Evolutionary conservation across 768 basidiomycete genomes (phyloP), one percentile per base, ranked within the genome.

Genomic region (Gloeopeniophorella convolvens): DNA sequence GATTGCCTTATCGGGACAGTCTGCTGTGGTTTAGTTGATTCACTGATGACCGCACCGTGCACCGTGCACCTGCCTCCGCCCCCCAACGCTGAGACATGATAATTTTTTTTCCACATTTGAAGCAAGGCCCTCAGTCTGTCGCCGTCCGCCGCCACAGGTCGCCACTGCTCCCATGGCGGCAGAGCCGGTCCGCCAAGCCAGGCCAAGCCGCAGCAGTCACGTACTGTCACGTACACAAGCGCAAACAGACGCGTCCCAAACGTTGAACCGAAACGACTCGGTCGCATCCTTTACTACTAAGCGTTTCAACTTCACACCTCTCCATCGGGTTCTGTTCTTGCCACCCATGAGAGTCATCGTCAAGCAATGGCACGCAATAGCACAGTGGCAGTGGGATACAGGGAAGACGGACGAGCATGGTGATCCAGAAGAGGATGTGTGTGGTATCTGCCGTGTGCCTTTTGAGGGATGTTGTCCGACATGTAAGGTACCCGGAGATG

Each of bases 401-500:
- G 67, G 70, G 40, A 63, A 61, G 32, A 60, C 51, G 18, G 67
- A 66, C 23, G 74, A 74, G 34, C 79, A 79, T 50, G 78, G 72
- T 33, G 79, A 82, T 42, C 77, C 79, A 32, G 80, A 81, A 32
- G 81, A 74, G 15, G 81, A 82, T 58, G 76, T 82, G 21, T 83
- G 93, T 64, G 93, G 90, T 4, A 94, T 96, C 56, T 95, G 92
- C 66, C 82, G 89, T 23, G 85, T 90, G 2, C 79, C 91, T 0
- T 98, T 83, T 63, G 96, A 99, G 63, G 90, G 89, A 0, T 93
- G 91, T 60, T 98, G 95, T 70, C 92, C 96, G 10, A 79, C 84
- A 3, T 99, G 96, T 70, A 97, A 95, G 67, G 79, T 94, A 61
- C 96, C 96, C 0, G 96, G 96, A 13, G 96, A 98, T 57, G 93